These are phyloP conservation scores for Datura wrightii DNA, from an alignment of 257 asterid genomes.

Conservation along the genomic window DNA sequence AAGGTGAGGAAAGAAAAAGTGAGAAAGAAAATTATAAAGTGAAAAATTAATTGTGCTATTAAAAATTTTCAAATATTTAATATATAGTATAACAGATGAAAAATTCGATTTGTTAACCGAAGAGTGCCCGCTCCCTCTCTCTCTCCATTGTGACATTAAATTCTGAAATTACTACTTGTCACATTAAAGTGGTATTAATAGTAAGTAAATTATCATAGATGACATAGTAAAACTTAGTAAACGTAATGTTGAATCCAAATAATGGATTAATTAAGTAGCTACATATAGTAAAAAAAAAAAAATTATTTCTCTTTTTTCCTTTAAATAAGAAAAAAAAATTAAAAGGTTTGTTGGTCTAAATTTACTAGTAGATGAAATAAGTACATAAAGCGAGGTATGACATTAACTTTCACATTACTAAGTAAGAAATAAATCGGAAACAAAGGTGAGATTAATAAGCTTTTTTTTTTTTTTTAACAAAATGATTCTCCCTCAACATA, in stretches of 20 bases:
- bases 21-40: too few relatives aligned
- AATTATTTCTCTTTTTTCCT: background rate
- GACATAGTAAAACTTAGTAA: background rate
- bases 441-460: background rate
- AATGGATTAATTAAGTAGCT: background rate
- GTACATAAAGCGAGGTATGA: background rate
- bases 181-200: slow-evolving; percentile 34
- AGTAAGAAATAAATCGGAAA: background rate
- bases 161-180: slow-evolving; percentile 32
- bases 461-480: background rate
- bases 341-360: background rate
- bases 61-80: too few relatives aligned
- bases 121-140: background rate
- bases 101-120: slow-evolving; percentile 37
- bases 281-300: background rate
- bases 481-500: background rate
- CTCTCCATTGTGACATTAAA: slow-evolving; percentile 26
- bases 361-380: background rate
- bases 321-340: background rate
- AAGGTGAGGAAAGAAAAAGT: too few relatives aligned
- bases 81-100: slow-evolving; percentile 2
- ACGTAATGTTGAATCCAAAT: background rate
- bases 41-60: too few relatives aligned
- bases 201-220: slow-evolving; percentile 21
- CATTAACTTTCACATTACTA: background rate